Percentiles rank a stretch among this genome's conserved stretches.
Evolutionary conservation across 75 land plant genomes (phyloP).

Genomic region (Pinus tabuliformis): DNA sequence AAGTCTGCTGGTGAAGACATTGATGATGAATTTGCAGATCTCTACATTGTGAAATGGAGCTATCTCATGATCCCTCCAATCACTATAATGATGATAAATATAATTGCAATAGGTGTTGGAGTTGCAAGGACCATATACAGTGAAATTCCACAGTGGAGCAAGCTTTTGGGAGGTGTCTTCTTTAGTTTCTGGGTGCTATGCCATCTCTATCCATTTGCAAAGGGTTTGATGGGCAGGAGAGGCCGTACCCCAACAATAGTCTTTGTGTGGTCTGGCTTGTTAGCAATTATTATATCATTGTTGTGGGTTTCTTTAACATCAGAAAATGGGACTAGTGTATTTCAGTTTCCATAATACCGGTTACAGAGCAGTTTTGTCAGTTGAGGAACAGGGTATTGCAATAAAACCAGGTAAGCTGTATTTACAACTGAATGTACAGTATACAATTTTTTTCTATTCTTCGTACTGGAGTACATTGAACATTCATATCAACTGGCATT

Average conservation of each 20-base stretch:
- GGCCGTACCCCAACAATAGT: constrained; percentile 88
- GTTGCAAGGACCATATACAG: constrained; percentile 71
- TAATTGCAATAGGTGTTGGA: constrained; percentile 81
- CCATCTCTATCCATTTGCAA: constrained; percentile 93
- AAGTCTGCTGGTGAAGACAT: constrained; percentile 67
- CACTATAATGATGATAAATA: constrained; percentile 86
- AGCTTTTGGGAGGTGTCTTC: constrained; percentile 89
- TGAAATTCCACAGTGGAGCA: constrained; percentile 82
- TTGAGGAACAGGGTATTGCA: too few relatives aligned
- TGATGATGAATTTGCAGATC: constrained; percentile 82
- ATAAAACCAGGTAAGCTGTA: too few relatives aligned
- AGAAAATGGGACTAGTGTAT: background rate
- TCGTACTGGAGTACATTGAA: too few relatives aligned
- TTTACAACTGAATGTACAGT: too few relatives aligned
- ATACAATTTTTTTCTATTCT: too few relatives aligned
- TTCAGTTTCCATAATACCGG: background rate
- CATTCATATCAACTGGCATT: too few relatives aligned
- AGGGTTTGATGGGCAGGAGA: constrained; percentile 87
- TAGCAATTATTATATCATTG: constrained; percentile 75
- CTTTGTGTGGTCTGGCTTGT: constrained; percentile 84
- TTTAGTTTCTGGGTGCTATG: constrained; percentile 95
- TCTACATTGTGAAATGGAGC: constrained; percentile 79
- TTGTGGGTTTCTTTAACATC: constrained; percentile 45
- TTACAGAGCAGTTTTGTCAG: too few relatives aligned
- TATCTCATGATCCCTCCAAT: constrained; percentile 86